Evolutionary conservation across 257 asterid species (phyloP), one percentile per base, ranked within the genome.

Genomic region (Mitragyna speciosa): DNA sequence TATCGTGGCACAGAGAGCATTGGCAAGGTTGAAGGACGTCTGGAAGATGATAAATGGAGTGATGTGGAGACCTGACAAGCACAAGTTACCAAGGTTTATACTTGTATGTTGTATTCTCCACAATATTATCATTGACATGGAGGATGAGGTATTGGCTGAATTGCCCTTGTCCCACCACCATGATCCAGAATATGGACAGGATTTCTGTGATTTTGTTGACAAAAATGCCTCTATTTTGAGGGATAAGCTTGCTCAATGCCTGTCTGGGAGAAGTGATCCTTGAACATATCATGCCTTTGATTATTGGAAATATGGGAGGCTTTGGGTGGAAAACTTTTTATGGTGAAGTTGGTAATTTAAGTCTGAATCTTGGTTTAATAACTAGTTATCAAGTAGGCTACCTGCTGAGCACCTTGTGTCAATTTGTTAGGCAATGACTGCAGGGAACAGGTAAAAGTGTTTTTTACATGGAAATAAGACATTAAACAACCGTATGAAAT

Each of bases 61-160:
- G 6, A 84, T 93, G 97, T 93, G 97, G 97, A 89, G 97, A 54
- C 99, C 99, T 0, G 98, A 95, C 83, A 91, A 86, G 90, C 93
- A 92, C 73, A 93, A 84, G 91, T 81, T 95, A 43, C 99, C 99
- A 0, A 90, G 98, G 86, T 88, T 90, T 68, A 88, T 95, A 11
- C 89, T 89, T 7, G 99, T 89, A 3, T 93, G 98, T 79, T 95
- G 99, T 85, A 90, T 93, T 81, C 95, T 95, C 72, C 99, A 95
- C 77, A 95, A 95, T 70, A 93, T 95, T 51, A 82, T 89, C 10
- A 88, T 93, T 16, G 98, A 95, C 82, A 88, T 91, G 96, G 97
- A 90, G 22, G 97, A 89, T 20, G 87, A 85, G 28, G 88, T 28
- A 9, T n/a, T 43, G 48, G 89, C 91, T 7, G 90, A 84, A 49